These are phyloP conservation scores for Pleurotus salmoneostramineus DNA, from an alignment of 768 basidiomycete species.

Conservation along the genomic window DNA sequence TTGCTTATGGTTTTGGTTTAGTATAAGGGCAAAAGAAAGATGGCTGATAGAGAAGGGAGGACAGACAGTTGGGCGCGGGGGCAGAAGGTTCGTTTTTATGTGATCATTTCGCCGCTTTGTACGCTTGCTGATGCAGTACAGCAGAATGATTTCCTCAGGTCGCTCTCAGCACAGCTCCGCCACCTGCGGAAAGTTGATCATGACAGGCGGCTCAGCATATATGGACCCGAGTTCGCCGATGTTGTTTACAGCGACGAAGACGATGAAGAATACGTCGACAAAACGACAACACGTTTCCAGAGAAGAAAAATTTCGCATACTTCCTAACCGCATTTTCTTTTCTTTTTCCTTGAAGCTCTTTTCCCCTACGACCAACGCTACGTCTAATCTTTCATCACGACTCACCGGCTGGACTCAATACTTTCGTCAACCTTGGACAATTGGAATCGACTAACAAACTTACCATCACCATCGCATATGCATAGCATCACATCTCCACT, in stretches of 20 bases:
- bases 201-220: conserved; percentile 36
- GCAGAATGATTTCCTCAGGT: conserved; percentile 70
- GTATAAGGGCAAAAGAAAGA: conserved; percentile 64
- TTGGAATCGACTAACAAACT: no score
- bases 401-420: no score
- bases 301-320: conserved; percentile 21
- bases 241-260: conserved; percentile 48
- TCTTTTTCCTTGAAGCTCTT: no score
- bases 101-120: not conserved
- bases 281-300: conserved; percentile 12
- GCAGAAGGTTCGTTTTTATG: conserved; percentile 43
- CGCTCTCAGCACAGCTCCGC: conserved; percentile 52
- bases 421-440: no score
- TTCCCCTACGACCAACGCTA: no score
- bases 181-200: conserved; percentile 58
- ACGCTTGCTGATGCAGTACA: not conserved
- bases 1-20: conserved; percentile 19
- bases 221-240: conserved; percentile 22
- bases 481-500: no score
- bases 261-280: conserved; percentile 45
- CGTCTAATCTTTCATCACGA: no score
- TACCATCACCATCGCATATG: no score
- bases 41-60: conserved; percentile 37
- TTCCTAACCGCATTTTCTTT: not conserved
- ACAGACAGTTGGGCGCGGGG: conserved; percentile 47